Evolutionary conservation across 2,329 filamentous ascomycete species (phyloP), one percentile per base, ranked within the genome.

Genomic region (Diaporthe helianthi): DNA sequence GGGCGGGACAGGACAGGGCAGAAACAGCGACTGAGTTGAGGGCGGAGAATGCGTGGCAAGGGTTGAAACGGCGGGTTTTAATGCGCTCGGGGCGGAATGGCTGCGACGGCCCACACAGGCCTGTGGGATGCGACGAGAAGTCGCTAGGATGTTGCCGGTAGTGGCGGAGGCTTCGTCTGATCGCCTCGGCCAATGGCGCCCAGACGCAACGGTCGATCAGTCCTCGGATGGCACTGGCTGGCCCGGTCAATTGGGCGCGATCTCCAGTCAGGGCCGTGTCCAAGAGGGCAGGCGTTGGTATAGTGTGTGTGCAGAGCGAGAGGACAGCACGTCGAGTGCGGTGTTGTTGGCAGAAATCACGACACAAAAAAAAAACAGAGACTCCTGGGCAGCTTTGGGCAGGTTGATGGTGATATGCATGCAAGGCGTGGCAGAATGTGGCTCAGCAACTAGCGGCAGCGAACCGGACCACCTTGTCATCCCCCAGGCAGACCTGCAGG

Each of bases 401-500:
- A 24, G 58, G 41, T 47, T 49, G 58, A 63, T 63, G 58, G 54
- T 38, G 54, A 60, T 60, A 60, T 63, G 58, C 58, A 63, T 7
- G 29, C 44, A 49, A 63, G 51, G 31, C 64, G 65, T 60, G 31
- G 38, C 22, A 54, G 47, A 24, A 44, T 44, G 65, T 67, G 65
- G 65, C 65, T 67, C 38, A 67, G 65, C 61, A 65, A n/a, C 33
- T 65, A 26, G 44, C 44, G 58, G 58, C 58, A 63, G 58, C 58
- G 58, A 63, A 63, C 58, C 29, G 44, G 58, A 49, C n/a, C n/a
- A n/a, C 6, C 54, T 58, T 10, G 52, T 55, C 17, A 31, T 38
- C 51, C 53, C 53, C 53, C 33, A 19, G 53, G 53, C 53, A 33
- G 33, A 10, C 33, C 33, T 9, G 33, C 52, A 55, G 31, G 26